These are phyloP conservation scores for Ustilago tritici DNA, from an alignment of 1,284 basidiomycete genomes.

Conservation along the genomic window DNA sequence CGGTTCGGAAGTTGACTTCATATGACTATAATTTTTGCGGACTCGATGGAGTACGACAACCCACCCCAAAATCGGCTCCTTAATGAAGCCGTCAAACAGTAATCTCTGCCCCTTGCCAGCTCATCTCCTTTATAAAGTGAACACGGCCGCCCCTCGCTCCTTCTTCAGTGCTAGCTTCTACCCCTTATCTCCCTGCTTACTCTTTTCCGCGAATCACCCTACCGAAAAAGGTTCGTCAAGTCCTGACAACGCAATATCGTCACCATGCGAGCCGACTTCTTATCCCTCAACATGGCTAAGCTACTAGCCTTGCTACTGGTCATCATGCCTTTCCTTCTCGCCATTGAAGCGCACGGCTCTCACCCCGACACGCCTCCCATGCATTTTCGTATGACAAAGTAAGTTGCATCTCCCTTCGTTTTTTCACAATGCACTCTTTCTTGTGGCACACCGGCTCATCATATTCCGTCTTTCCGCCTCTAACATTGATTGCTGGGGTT, in stretches of 20 bases:
- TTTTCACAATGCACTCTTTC: background rate
- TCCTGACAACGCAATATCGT: background rate
- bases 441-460: background rate
- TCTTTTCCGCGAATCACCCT: background rate
- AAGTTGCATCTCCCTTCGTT: background rate
- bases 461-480: background rate
- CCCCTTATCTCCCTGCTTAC: background rate
- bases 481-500: background rate
- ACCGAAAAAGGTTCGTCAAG: background rate
- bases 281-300: constrained; percentile 26
- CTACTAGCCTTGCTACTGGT: constrained; percentile 25
- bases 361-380: background rate
- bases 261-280: constrained; percentile 13
- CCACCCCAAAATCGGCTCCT: background rate
- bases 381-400: constrained; percentile 18
- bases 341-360: constrained; percentile 9
- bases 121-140: background rate
- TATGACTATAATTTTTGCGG: background rate
- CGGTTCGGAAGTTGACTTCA: background rate
- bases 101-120: background rate
- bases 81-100: background rate
- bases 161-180: background rate
- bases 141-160: background rate
- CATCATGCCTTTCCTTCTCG: constrained; percentile 18
- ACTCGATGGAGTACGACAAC: background rate